These are phyloP conservation scores for Lactifluus volemus DNA, from an alignment of 768 basidiomycete species.

Conservation along the genomic window DNA sequence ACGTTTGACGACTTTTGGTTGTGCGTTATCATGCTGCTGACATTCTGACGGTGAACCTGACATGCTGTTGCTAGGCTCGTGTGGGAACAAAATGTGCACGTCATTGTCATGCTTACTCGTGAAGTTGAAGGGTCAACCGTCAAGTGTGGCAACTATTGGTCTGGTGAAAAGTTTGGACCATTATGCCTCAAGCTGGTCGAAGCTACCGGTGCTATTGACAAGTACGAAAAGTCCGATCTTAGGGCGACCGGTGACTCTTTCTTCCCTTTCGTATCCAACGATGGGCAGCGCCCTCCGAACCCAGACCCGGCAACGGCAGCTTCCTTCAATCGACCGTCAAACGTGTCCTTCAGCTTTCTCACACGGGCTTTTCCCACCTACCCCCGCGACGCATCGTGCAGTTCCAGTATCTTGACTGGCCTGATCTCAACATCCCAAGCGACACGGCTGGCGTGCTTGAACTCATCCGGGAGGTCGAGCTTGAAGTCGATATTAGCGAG, in stretches of 20 bases:
- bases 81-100: constrained; percentile 91
- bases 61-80: constrained; percentile 44
- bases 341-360: constrained; percentile 60
- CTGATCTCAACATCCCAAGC: constrained; percentile 91
- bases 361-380: constrained; percentile 49
- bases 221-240: constrained; percentile 21
- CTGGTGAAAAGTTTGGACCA: constrained; percentile 57
- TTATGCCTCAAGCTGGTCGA: constrained; percentile 49
- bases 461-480: constrained; percentile 65
- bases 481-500: constrained; percentile 22
- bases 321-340: constrained; percentile 36
- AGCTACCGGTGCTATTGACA: constrained; percentile 39
- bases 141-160: constrained; percentile 93
- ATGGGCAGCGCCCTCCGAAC: neutral
- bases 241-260: constrained; percentile 22
- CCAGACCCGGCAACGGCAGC: neutral
- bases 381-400: constrained; percentile 68
- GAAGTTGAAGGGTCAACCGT: constrained; percentile 81
- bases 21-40: constrained; percentile 36
- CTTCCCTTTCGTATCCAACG: constrained; percentile 26
- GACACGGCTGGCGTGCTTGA: constrained; percentile 67
- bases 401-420: constrained; percentile 92
- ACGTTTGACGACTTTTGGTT: constrained; percentile 95
- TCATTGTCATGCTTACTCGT: constrained; percentile 94
- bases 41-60: neutral